Evolutionary conservation across 768 basidiomycete species (phyloP), one percentile per base, ranked within the genome.

Genomic region (Termitomyces heimii): DNA sequence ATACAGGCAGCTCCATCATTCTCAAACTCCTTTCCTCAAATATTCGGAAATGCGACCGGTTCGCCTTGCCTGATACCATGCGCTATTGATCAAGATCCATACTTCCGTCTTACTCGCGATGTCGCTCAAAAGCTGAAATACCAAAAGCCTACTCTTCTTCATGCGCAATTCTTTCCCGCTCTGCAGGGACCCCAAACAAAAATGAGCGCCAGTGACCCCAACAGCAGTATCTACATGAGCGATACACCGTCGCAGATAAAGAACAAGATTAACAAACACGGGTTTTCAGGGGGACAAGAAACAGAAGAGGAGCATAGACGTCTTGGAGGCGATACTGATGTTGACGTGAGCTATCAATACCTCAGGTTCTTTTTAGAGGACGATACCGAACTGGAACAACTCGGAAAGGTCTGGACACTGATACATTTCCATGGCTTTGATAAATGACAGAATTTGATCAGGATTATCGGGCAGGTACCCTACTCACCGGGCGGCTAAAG

Each of bases 1-100:
- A 85, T 99, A 62, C 97, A 99, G 73, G 94, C 97, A 8, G 85
- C 95, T 0, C 95, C 97, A 0, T 91, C 94, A 18, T 99, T 99
- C 78, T 94, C 93, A 60, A 96, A 94, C 71, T 97, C 95, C 13
- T 99, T 98, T 78, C 95, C 97, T 20, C 93, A 99, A 60, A 98
- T 99, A 62, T 99, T 94, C 65, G 95, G 94, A 53, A 78, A 82
- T 5, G 75, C 75, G 40, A 82, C 84, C 56, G 88, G 92, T 70
- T 83, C 98, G 49, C 96, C 96, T 2, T 92, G 87, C 68, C 79
- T 99, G 31, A 99, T 99, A 63, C 96, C 96, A 13, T 98, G 96
- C 67, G 97, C 97, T 14, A 98, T 99, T 70, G 97, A 99, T 71
- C 95, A 97, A 69, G 92, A 94, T 67, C 89, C 92, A 2, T 94